phyloP scores from a whole-genome alignment of 148 eudicot species.

The Arbutus unedo region DNA sequence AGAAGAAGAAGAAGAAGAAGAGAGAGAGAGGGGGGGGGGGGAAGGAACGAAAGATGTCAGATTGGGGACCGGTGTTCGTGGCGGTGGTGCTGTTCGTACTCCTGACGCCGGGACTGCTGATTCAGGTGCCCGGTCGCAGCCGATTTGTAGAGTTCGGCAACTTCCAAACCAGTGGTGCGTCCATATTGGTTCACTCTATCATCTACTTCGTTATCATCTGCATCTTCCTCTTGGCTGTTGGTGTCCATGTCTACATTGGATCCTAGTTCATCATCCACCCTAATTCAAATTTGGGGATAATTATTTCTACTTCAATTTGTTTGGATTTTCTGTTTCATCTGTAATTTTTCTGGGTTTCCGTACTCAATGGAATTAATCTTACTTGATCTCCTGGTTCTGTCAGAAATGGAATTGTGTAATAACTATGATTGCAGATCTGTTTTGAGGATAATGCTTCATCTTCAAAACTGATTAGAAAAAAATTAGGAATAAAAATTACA shows the following conservation, averaged over 20 bases:
- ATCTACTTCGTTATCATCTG: conserved; percentile 61
- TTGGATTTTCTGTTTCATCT: neutral
- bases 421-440: too few species aligned
- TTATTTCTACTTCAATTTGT: neutral
- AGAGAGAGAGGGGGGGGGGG: neutral
- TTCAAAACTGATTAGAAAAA: too few species aligned
- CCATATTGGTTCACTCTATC: conserved; percentile 66
- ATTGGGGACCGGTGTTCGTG: conserved; percentile 90
- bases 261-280: neutral
- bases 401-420: too few species aligned
- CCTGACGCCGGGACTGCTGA: conserved; percentile 72
- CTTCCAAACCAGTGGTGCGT: conserved; percentile 71
- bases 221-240: conserved; percentile 59
- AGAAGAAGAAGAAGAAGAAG: neutral
- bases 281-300: neutral
- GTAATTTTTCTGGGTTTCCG: neutral
- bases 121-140: conserved; percentile 69
- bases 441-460: too few species aligned
- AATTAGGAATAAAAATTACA: too few species aligned
- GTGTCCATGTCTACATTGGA: conserved; percentile 64
- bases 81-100: conserved; percentile 80
- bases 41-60: conserved; percentile 41
- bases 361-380: too few species aligned
- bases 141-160: conserved; percentile 53
- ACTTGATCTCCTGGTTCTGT: too few species aligned